Evolutionary conservation across 805 yeast species (phyloP).

Genomic region (Candida sphagnicola): DNA sequence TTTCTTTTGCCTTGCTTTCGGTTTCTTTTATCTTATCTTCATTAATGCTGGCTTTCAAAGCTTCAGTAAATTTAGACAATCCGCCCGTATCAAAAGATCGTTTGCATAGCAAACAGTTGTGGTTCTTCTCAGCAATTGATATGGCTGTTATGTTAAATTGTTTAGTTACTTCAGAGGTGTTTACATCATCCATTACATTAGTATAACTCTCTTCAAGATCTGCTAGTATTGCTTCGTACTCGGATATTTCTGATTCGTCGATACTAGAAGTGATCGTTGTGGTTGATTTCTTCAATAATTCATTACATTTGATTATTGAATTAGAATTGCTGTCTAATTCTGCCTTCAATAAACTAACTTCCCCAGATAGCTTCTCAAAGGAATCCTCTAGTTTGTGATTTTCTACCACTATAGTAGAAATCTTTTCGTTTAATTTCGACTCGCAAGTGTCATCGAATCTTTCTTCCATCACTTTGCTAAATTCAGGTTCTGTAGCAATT

Average conservation of each 20-base stretch:
- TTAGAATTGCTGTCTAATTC: conserved; percentile 6
- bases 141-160: conserved; percentile 70
- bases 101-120: conserved; percentile 70
- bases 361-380: conserved; percentile 5
- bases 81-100: conserved; percentile 52
- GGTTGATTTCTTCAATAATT: conserved; percentile 1
- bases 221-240: conserved; percentile 46
- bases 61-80: conserved; percentile 22
- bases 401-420: conserved; percentile 1
- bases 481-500: conserved; percentile 15
- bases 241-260: conserved; percentile 38
- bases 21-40: conserved; percentile 25
- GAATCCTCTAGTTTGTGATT: conserved; percentile 2
- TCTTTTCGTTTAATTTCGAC: conserved; percentile 6
- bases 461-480: conserved; percentile 14
- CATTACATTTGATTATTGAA: neutral
- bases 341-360: conserved; percentile 4
- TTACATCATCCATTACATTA: conserved; percentile 58
- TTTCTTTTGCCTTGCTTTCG: conserved; percentile 22
- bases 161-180: conserved; percentile 64
- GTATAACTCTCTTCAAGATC: conserved; percentile 62
- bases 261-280: conserved; percentile 22
- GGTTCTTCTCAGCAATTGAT: conserved; percentile 50
- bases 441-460: conserved; percentile 9
- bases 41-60: conserved; percentile 25